Base-by-base conservation (phyloP, 2,329 filamentous ascomycete species). In the Neoscytalidium dimidiatum region DNA sequence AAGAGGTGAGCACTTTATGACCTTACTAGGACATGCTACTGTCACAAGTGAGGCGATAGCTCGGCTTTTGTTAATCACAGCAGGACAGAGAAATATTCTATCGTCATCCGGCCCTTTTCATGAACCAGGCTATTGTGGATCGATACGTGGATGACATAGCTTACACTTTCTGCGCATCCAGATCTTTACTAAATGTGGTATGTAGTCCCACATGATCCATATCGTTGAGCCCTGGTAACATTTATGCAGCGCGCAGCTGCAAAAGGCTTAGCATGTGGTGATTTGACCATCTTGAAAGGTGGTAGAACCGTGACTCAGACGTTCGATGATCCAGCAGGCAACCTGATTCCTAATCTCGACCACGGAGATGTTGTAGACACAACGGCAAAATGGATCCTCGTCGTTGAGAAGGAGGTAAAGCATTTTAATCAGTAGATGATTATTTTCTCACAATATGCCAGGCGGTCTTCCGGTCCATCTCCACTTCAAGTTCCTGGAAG, bases 321-420 rank as follows among this genome's bases (percentile, higher is more conserved):
- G 66, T 70, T 78, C 52, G 23, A 49, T 17, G 31, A 64, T 19
- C 43, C 41, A 4, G 29, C 14, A 85, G 89, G 90, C 1, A 78
- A 84, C 4, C 77, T 89, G 0, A 80, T 94, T 8, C 90, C 90
- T 0, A 78, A 79, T 6, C 69, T 82, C 2, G 79, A 78, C 57
- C 81, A 83, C 0, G 80, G 89, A 13, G 76, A 81, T 0, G 72
- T 72, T 2, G 69, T 91, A 1, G 75, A 86, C 43, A 74, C 89
- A n/a, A 73, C 74, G 0, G 66, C 71, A 1, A 76, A 80, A 62
- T 93, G 89, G 90, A 79, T 94, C 48, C 78, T 94, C 0, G 84
- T 94, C 0, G 84, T 94, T 60, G 92, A 95, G 73, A 94, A 95
- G 77, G 92, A 95, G 81, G 90, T 87, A 68, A 17, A 11, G 7